phyloP scores from a whole-genome alignment of 768 basidiomycete genomes.

The Agrocybe pediades region DNA sequence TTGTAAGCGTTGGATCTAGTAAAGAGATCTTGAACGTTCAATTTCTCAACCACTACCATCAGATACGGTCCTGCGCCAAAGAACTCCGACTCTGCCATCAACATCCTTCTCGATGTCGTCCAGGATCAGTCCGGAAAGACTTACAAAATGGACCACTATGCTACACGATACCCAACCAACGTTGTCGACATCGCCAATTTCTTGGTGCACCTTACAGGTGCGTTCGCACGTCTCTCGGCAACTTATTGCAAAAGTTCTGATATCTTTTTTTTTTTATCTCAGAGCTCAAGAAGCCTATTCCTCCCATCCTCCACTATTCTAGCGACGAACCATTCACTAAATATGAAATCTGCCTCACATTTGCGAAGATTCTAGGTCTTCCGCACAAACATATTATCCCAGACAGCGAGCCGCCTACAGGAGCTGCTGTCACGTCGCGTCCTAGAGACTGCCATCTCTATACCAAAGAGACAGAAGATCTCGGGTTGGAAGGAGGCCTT shows the following conservation, averaged over 20 bases:
- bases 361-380: conserved; percentile 68
- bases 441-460: conserved; percentile 83
- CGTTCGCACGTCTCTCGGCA: conserved; percentile 16
- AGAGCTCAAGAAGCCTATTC: conserved; percentile 48
- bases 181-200: conserved; percentile 86
- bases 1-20: conserved; percentile 50
- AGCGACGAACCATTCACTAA: conserved; percentile 85
- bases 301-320: conserved; percentile 85
- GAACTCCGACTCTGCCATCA: conserved; percentile 89
- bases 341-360: conserved; percentile 87
- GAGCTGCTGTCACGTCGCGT: conserved; percentile 66
- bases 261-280: not conserved
- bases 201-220: conserved; percentile 75
- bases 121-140: conserved; percentile 83
- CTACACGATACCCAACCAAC: conserved; percentile 91
- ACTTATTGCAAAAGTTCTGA: not conserved
- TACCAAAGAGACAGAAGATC: conserved; percentile 69
- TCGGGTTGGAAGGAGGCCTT: conserved; percentile 62
- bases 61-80: conserved; percentile 88
- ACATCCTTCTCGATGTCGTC: conserved; percentile 85
- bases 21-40: not conserved
- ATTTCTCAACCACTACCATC: conserved; percentile 10
- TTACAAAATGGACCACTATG: conserved; percentile 97
- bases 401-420: conserved; percentile 67
- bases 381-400: conserved; percentile 77